Percentiles rank a stretch among this genome's conserved stretches.
phyloP scores from a whole-genome alignment of 192 early-diverging fungal species.

The Mortierella antarctica region DNA sequence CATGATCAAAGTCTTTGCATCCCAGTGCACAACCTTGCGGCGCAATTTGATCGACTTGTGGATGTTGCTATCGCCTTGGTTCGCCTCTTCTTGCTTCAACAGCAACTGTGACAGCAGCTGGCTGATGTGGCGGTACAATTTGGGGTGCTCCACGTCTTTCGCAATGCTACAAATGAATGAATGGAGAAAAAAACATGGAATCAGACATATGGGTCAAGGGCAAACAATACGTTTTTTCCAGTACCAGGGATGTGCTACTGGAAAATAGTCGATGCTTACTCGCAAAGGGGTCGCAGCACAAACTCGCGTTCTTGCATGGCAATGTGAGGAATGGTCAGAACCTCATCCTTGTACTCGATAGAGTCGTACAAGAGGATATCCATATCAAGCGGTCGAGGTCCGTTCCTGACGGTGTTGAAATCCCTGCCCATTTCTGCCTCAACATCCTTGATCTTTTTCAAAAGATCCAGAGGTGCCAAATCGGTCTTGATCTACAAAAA shows the following conservation, averaged over 20 bases:
- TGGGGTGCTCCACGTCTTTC: slow-evolving; percentile 88
- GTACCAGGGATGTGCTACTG: no score
- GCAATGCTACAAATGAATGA: slow-evolving; percentile 73
- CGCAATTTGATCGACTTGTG: slow-evolving; percentile 66
- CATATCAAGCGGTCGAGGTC: slow-evolving; percentile 93
- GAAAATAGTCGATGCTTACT: slow-evolving; percentile 65
- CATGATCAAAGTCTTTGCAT: slow-evolving; percentile 85
- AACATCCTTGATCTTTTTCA: slow-evolving; percentile 84
- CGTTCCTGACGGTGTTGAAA: slow-evolving; percentile 72
- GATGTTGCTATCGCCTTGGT: slow-evolving; percentile 52
- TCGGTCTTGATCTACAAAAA: slow-evolving; percentile 72
- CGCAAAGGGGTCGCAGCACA: slow-evolving; percentile 93
- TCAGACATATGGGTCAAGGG: not conserved
- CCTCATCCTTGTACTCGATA: slow-evolving; percentile 67
- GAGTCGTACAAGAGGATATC: slow-evolving; percentile 96
- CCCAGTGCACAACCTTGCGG: slow-evolving; percentile 67
- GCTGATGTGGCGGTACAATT: slow-evolving; percentile 79
- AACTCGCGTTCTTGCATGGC: slow-evolving; percentile 92
- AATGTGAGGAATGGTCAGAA: slow-evolving; percentile 90
- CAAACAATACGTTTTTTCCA: not conserved
- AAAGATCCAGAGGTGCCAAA: slow-evolving; percentile 77
- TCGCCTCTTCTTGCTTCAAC: slow-evolving; percentile 56
- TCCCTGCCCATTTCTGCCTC: slow-evolving; percentile 85
- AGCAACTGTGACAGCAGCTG: slow-evolving; percentile 72
- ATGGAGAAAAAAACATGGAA: not conserved